A percentile compares a stretch with the other conserved stretches of the same genome.
Conservation (phyloP, 2,329 filamentous ascomycete genomes). For the Aspergillus carbonarius region DNA sequence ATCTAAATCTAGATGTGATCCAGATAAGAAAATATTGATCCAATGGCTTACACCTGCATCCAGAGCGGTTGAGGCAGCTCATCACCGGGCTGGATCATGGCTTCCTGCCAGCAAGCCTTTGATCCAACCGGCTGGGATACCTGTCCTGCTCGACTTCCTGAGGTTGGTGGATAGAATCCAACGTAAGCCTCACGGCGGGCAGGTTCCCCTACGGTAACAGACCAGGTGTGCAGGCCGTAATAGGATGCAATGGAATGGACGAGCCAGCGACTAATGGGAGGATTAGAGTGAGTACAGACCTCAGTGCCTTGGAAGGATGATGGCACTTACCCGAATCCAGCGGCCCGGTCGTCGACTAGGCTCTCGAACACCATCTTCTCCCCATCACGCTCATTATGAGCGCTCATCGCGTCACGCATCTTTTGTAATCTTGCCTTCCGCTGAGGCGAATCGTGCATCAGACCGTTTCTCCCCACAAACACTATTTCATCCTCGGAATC, state of each 20-base stretch:
- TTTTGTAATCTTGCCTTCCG: conserved; percentile 56
- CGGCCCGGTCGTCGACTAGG: conserved; percentile 69
- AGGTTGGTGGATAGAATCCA: conserved; percentile 53
- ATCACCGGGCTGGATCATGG: conserved; percentile 34
- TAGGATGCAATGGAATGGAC: conserved; percentile 90
- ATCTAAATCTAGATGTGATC: neutral
- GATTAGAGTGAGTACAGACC: conserved; percentile 15
- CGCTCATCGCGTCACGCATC: conserved; percentile 30
- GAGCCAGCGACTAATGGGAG: conserved; percentile 70
- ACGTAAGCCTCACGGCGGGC: conserved; percentile 80
- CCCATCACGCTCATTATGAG: conserved; percentile 47
- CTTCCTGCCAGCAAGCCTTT: conserved; percentile 27
- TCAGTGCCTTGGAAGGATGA: neutral
- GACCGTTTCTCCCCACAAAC: conserved; percentile 71
- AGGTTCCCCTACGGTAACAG: conserved; percentile 69
- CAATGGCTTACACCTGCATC: conserved; percentile 31
- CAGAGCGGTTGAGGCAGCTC: conserved; percentile 41
- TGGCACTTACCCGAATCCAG: conserved; percentile 72
- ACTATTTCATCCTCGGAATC: conserved; percentile 83
- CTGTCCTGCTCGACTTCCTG: conserved; percentile 27
- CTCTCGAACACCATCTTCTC: conserved; percentile 80
- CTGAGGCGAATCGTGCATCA: conserved; percentile 60
- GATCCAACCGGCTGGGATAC: conserved; percentile 22
- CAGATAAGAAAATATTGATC: neutral
- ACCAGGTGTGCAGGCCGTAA: conserved; percentile 84